Percentiles rank a stretch among this genome's conserved stretches.
Evolutionary conservation across 2,329 filamentous ascomycete species (phyloP).

Genomic region (Paraconiothyrium brasiliense): DNA sequence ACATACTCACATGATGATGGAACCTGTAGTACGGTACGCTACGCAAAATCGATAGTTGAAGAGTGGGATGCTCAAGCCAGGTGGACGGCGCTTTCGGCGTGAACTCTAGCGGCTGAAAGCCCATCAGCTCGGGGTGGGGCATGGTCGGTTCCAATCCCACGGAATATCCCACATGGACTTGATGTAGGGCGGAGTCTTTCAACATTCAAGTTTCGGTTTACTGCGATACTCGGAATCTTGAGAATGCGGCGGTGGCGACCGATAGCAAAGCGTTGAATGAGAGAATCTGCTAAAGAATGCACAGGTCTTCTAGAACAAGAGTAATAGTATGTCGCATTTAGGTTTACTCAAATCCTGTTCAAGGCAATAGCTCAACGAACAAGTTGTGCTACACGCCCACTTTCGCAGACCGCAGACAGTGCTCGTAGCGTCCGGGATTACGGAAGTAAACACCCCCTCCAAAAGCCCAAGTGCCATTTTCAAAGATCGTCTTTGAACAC

Average conservation of each 20-base stretch:
- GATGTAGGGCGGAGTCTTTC: neutral
- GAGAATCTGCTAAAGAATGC: no score
- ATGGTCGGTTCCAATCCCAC: neutral
- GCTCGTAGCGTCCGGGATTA: no score
- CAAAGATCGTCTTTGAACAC: no score
- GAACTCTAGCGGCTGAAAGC: neutral
- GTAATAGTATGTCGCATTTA: no score
- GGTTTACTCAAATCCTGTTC: no score
- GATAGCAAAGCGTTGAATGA: no score
- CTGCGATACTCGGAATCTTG: neutral
- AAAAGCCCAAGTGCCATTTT: no score
- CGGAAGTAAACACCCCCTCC: no score
- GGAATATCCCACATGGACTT: neutral
- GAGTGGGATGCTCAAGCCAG: neutral
- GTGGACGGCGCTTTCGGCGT: neutral
- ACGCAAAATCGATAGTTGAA: conserved; percentile 7
- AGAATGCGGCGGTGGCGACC: neutral
- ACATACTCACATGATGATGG: neutral
- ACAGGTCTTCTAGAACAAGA: no score
- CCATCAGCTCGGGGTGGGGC: neutral
- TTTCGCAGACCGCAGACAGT: no score
- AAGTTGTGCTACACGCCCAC: no score
- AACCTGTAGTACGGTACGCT: neutral
- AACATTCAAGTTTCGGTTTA: neutral
- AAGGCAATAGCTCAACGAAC: no score